These are phyloP conservation scores for Xerocomus nothofagi DNA, from an alignment of 1,284 basidiomycete genomes.

Conservation along the genomic window DNA sequence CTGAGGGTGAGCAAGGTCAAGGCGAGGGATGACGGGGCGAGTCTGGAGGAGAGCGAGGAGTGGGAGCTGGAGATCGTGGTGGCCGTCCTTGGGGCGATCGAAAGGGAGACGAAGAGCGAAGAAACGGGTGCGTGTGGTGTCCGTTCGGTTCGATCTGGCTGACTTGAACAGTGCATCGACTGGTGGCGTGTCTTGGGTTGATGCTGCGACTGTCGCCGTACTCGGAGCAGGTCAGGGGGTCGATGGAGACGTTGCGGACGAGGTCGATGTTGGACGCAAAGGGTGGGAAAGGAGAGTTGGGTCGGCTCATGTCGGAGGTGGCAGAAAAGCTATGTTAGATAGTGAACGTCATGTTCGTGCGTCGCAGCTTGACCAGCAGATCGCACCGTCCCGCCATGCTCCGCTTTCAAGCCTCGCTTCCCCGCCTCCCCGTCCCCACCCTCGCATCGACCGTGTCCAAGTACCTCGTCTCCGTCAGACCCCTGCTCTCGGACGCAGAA, in stretches of 20 bases:
- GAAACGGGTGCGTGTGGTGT: slow-evolving; percentile 66
- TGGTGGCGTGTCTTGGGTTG: slow-evolving; percentile 74
- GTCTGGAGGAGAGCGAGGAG: slow-evolving; percentile 60
- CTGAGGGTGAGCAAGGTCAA: slow-evolving; percentile 48
- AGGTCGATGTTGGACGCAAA: slow-evolving; percentile 54
- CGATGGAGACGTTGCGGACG: slow-evolving; percentile 74
- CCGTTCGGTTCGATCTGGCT: background rate
- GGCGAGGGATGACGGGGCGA: slow-evolving; percentile 35
- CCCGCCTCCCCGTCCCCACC: slow-evolving; percentile 81
- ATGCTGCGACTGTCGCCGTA: slow-evolving; percentile 69
- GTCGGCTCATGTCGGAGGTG: slow-evolving; percentile 66
- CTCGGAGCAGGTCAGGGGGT: slow-evolving; percentile 52
- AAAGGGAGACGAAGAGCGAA: slow-evolving; percentile 68
- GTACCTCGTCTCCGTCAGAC: slow-evolving; percentile 82
- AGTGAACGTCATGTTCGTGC: slow-evolving; percentile 14
- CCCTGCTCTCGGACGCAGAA: slow-evolving; percentile 67
- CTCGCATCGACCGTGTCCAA: slow-evolving; percentile 80
- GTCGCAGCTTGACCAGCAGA: slow-evolving; percentile 40
- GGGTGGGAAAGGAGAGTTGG: slow-evolving; percentile 57
- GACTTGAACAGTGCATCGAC: slow-evolving; percentile 62
- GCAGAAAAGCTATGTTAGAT: slow-evolving; percentile 39
- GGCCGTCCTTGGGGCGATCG: slow-evolving; percentile 74
- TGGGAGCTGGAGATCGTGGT: slow-evolving; percentile 84
- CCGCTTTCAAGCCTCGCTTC: slow-evolving; percentile 77
- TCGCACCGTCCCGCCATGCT: slow-evolving; percentile 60